These are phyloP conservation scores for Parascedosporium putredinis DNA, from an alignment of 2,329 filamentous ascomycete genomes.

Conservation along the genomic window DNA sequence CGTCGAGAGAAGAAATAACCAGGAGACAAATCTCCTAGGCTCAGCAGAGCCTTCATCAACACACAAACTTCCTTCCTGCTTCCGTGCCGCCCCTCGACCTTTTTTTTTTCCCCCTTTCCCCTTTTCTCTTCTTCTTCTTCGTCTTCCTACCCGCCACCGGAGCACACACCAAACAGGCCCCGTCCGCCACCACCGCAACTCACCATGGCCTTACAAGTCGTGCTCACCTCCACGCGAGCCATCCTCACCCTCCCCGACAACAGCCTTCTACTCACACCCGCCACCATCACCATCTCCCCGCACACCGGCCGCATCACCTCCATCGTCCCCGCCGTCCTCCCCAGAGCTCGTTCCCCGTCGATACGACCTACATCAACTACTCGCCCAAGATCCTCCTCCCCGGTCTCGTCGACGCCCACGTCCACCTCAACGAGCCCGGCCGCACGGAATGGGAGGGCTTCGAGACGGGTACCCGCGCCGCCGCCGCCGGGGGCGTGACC, in stretches of 20 bases:
- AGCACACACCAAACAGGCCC: neutral
- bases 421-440: constrained; percentile 94
- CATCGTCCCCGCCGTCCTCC: constrained; percentile 66
- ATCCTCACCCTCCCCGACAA: constrained; percentile 63
- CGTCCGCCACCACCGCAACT: constrained; percentile 4
- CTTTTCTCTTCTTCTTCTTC: neutral
- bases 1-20: no score
- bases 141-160: neutral
- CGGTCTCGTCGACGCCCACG: constrained; percentile 90
- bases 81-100: no score
- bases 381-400: constrained; percentile 77
- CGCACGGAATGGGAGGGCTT: constrained; percentile 98
- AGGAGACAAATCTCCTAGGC: no score
- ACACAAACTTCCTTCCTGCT: no score
- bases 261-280: constrained; percentile 57
- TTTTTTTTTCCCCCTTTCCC: neutral
- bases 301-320: constrained; percentile 74
- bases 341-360: constrained; percentile 59
- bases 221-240: constrained; percentile 75
- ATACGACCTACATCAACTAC: constrained; percentile 70
- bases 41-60: no score
- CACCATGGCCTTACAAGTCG: constrained; percentile 24
- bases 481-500: constrained; percentile 90
- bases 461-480: constrained; percentile 84
- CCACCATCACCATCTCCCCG: constrained; percentile 71